A percentile compares a stretch with the other conserved stretches of the same genome.
Evolutionary conservation across 1,284 basidiomycete species (phyloP).

Genomic region (Heterobasidion annosum): DNA sequence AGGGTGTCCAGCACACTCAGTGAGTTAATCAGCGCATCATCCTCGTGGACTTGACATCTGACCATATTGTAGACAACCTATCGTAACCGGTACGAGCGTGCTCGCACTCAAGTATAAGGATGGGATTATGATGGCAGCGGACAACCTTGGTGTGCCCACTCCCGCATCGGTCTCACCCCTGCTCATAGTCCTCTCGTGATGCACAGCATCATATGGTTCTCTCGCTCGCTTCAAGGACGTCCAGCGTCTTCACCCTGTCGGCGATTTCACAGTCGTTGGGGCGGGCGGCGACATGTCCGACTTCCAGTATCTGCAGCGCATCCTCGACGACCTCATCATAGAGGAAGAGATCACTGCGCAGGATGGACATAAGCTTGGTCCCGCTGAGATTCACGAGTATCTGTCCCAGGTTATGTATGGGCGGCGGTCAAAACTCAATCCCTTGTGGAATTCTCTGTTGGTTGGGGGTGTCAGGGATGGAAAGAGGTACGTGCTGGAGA

Average conservation of each 20-base stretch:
- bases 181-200: neutral
- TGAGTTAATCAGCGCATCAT: constrained; percentile 23
- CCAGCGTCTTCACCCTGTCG: constrained; percentile 80
- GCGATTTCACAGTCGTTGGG: constrained; percentile 80
- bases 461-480: constrained; percentile 89
- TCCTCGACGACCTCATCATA: constrained; percentile 67
- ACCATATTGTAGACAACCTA: constrained; percentile 61
- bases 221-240: constrained; percentile 96
- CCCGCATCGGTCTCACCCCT: constrained; percentile 1
- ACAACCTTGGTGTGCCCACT: constrained; percentile 73
- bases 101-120: constrained; percentile 92
- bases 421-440: constrained; percentile 83
- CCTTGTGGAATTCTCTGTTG: constrained; percentile 92
- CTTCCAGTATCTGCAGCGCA: constrained; percentile 87
- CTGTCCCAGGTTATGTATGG: constrained; percentile 89
- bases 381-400: constrained; percentile 91
- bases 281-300: constrained; percentile 97
- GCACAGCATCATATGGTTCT: constrained; percentile 89
- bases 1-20: constrained; percentile 72
- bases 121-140: constrained; percentile 98
- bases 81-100: constrained; percentile 95
- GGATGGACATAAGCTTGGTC: constrained; percentile 83
- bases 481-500: constrained; percentile 42
- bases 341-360: constrained; percentile 67
- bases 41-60: neutral